These are phyloP conservation scores for Ceratobasidium sp. DNA, from an alignment of 1,284 basidiomycete genomes.

Conservation along the genomic window DNA sequence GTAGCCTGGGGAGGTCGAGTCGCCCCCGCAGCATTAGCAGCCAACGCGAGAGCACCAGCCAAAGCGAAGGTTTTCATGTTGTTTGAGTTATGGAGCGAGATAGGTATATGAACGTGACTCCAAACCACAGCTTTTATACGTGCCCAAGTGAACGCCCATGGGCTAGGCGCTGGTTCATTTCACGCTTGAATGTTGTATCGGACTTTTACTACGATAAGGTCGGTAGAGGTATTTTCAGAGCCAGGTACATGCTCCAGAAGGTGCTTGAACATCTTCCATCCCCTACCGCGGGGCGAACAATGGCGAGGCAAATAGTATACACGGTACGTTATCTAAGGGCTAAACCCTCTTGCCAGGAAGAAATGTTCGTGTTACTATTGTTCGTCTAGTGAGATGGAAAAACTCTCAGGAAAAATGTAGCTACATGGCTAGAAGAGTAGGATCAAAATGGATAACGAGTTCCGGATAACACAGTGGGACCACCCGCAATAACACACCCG, in stretches of 20 bases:
- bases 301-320: too few species aligned
- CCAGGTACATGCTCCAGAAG: too few species aligned
- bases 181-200: too few species aligned
- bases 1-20: not conserved
- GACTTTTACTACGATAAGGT: too few species aligned
- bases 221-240: too few species aligned
- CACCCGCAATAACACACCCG: not conserved
- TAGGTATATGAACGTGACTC: not conserved
- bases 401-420: too few species aligned
- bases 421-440: not conserved
- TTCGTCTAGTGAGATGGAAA: too few species aligned
- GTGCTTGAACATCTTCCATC: too few species aligned
- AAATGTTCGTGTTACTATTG: too few species aligned
- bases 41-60: not conserved
- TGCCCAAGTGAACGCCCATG: not conserved
- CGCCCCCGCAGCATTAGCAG: not conserved
- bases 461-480: not conserved
- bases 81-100: not conserved
- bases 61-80: slow-evolving; percentile 13
- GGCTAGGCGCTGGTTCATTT: not conserved
- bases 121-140: not conserved
- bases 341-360: too few species aligned
- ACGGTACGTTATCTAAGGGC: too few species aligned
- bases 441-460: slow-evolving; percentile 26
- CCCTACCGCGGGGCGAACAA: too few species aligned